Base-by-base conservation (phyloP, 768 basidiomycete species). In the Lactarius hengduanensis region DNA sequence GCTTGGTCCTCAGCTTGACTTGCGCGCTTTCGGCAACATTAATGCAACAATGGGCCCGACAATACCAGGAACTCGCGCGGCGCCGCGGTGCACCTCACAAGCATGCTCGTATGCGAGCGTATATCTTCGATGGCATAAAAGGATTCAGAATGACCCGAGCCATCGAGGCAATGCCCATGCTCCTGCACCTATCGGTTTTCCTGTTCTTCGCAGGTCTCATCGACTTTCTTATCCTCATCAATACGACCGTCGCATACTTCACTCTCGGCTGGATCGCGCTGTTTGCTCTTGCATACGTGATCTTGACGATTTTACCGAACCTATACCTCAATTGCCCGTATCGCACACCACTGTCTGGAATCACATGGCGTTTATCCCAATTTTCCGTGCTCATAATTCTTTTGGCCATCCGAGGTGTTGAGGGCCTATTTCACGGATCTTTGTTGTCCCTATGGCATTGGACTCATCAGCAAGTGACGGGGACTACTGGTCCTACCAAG, bases 201-300 rank as follows among this genome's bases (percentile, higher is more conserved):
- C 50, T 68, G 28, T 68, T 61, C 45, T 38, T 61, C 26, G 36
- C 22, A 0, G 67, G 67, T 38, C 67, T 68, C 55, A 10, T 66
- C 38, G 64, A 68, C 28, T 68, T 68, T 56, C 64, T 68, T 43
- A 13, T 57, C n/a, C 43, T 38, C 18, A 45, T 66, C 45, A 41
- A 61, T 56, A 59, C 20, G 28, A 61, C 55, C 11, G 45, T 68
- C 38, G 67, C 67, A 0, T 57, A 61, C 55, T 41, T 34, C 56
- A 30, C 53, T 20, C 36, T 61, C 56, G 20, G 43, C n/a, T 68
- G 36, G 55, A 28, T 68, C 30, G 41, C 22, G 2, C 26, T 54
- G 4, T 41, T 65, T 13, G 22, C 59, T 32, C 20, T 58, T 26
- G 30, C 26, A 1, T 65, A 43, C 8, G 6, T 41, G 7, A 54